Evolutionary conservation across 1,284 basidiomycete species (phyloP), one percentile per base, ranked within the genome.

Genomic region (Tilletia caries): DNA sequence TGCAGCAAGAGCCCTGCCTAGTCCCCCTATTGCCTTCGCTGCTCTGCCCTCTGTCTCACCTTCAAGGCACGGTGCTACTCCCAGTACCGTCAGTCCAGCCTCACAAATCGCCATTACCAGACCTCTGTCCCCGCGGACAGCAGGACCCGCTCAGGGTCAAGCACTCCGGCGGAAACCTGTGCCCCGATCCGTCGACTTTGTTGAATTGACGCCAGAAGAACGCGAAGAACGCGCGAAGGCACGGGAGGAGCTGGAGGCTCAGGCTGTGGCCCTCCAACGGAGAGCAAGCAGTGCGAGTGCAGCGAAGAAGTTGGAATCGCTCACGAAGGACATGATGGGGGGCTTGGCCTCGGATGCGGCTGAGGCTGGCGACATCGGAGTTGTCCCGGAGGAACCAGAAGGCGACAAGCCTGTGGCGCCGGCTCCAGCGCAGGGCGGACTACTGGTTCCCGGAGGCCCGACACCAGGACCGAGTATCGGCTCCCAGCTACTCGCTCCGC

Each of bases 11-110:
- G 48, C 48, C 18, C 48, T 50, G 6, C 48, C 48, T 18, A 50
- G 48, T 23, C 58, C 58, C 34, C 58, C 29, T 4, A 20, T 25
- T 8, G 48, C 48, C 12, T 6, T 50, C 20, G 6, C 48, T 8
- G 48, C 48, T 18, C 48, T 50, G 18, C 48, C 48, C 23, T 1
- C 48, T 8, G 48, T 8, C 8, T 25, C 48, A 25, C 20, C 23
- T n/a, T 50, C 48, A 20, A 3, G 58, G 32, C 27, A 29, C 58
- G 58, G 58, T 15, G 10, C 33, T 3, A 62, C 58, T 13, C 32
- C 58, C 10, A 62, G 58, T 29, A 62, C 58, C 3, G 33, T 62
- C 32, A 62, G 58, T 2, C 58, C 58, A 34, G 58, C 58, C 23
- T 62, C 58, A 18, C 29, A 34, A 27, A 34, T 33, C 5, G 15